Conservation (phyloP, 805 yeast species). For the Ogataea ganodermae region DNA sequence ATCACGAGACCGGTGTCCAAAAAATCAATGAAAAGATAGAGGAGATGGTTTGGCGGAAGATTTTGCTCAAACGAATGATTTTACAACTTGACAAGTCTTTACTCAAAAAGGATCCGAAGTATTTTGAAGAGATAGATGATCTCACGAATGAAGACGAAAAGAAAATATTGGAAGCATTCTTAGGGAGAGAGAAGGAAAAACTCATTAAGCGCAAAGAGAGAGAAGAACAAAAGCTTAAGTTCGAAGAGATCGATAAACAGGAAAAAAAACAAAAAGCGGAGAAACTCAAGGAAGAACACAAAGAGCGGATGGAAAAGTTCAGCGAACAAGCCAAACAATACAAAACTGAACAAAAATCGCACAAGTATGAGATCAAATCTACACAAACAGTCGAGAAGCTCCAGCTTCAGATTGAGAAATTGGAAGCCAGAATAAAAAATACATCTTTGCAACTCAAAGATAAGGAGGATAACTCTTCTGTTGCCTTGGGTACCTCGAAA, state of each 20-base stretch:
- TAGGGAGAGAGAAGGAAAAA: slow-evolving; percentile 68
- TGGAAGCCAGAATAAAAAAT: slow-evolving; percentile 69
- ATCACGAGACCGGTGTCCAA: slow-evolving; percentile 78
- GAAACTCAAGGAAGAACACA: slow-evolving; percentile 56
- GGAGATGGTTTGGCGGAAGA: slow-evolving; percentile 84
- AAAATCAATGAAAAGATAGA: slow-evolving; percentile 75
- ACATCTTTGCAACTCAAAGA: slow-evolving; percentile 79
- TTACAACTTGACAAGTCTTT: slow-evolving; percentile 58
- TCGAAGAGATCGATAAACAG: slow-evolving; percentile 56
- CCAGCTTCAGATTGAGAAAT: slow-evolving; percentile 64
- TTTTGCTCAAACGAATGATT: slow-evolving; percentile 70
- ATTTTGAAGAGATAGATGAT: slow-evolving; percentile 68
- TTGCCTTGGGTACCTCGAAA: slow-evolving; percentile 90
- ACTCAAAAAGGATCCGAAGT: slow-evolving; percentile 52
- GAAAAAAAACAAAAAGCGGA: slow-evolving; percentile 53
- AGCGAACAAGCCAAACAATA: slow-evolving; percentile 54
- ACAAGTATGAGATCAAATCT: slow-evolving; percentile 56
- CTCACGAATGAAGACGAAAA: slow-evolving; percentile 64
- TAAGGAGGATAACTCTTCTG: slow-evolving; percentile 91
- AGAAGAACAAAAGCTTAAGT: slow-evolving; percentile 73
- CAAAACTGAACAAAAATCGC: slow-evolving; percentile 57
- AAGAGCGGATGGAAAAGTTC: slow-evolving; percentile 54
- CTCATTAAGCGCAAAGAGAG: slow-evolving; percentile 63
- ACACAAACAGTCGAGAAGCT: slow-evolving; percentile 67
- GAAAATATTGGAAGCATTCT: slow-evolving; percentile 56